A percentile compares a stretch with the other conserved stretches of the same genome.
Evolutionary conservation across 2,329 filamentous ascomycete genomes (phyloP).

Genomic region (Fusarium caatingaense): DNA sequence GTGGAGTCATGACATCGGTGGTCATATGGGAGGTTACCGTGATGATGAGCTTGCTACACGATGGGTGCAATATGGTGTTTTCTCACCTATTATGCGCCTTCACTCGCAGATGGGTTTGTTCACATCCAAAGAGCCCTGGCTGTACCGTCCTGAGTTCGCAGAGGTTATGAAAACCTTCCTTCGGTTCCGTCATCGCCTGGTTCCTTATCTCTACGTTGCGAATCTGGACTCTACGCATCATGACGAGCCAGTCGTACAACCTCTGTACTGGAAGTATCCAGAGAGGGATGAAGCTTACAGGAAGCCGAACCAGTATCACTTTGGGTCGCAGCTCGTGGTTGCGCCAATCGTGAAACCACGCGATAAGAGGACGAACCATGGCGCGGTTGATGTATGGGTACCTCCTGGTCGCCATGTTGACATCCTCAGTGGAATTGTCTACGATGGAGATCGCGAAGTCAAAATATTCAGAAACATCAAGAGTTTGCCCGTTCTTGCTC

Average conservation of each 20-base stretch:
- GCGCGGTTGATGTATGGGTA: slow-evolving; percentile 65
- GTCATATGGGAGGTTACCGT: slow-evolving; percentile 66
- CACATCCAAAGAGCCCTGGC: slow-evolving; percentile 72
- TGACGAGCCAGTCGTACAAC: slow-evolving; percentile 66
- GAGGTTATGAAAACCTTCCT: slow-evolving; percentile 62
- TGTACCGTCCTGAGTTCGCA: slow-evolving; percentile 59
- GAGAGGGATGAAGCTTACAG: slow-evolving; percentile 64
- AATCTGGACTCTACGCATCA: slow-evolving; percentile 53
- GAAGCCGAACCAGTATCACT: slow-evolving; percentile 68
- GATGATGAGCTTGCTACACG: slow-evolving; percentile 69
- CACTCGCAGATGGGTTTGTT: slow-evolving; percentile 69
- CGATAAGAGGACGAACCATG: slow-evolving; percentile 59
- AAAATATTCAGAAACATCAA: slow-evolving; percentile 62
- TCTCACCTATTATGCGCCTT: slow-evolving; percentile 70
- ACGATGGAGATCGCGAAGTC: slow-evolving; percentile 66
- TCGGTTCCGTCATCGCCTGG: slow-evolving; percentile 65
- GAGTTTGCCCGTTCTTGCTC: slow-evolving; percentile 64
- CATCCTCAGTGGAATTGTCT: slow-evolving; percentile 67
- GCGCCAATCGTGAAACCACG: slow-evolving; percentile 66
- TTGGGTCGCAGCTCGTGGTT: slow-evolving; percentile 67
- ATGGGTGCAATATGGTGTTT: slow-evolving; percentile 72
- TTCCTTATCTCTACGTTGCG: slow-evolving; percentile 68
- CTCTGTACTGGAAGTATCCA: slow-evolving; percentile 72
- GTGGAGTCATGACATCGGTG: slow-evolving; percentile 78
- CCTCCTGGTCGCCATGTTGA: slow-evolving; percentile 67